Base-by-base conservation (phyloP, 441 rosid species). In the Bocquillonia castaneifolia region DNA sequence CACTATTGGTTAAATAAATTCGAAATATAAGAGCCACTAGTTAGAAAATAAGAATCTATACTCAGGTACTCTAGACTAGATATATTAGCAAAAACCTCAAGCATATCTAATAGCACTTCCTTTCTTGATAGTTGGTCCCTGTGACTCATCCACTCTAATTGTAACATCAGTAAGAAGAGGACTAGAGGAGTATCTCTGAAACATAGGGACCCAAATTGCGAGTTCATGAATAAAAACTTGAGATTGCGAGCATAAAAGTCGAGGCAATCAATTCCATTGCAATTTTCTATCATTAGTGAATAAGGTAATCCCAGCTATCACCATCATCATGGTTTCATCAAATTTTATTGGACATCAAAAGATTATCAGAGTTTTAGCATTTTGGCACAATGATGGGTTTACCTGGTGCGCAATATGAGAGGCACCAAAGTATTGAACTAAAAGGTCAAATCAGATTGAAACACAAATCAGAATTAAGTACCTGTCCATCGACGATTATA, bases 401-500 rank as follows among this genome's bases (percentile, higher is more conserved):
- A 29, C 28, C 56, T 7, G 31, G 3, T 13, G 10, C 10, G 14
- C 56, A 26, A 34, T 3, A 28, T 54, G n/a, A 18, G 14, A 32
- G n/a, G 40, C 3, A 9, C 10, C 47, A 37, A 59, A 0, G 2
- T 13, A 36, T 20, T 37, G 29, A 4, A 59, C 14, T 3, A 17
- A 10, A 15, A 60, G 32, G 52, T 29, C n/a, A n/a, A n/a, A n/a
- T n/a, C n/a, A n/a, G n/a, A n/a, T 56, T 56, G 18, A 32, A 34
- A 31, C 51, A 47, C 2, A 52, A 22, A 48, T 7, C 54, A 40
- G 13, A 45, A 54, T 8, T 26, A 70, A 29, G 61, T 79, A 90
- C 98, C 90, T 95, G 99, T 57, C 99, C 99, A 78, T 94, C 98
- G 31, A 97, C 99, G 69, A 94, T 92, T 52, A 92, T 88, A 72